Percentiles rank a stretch among this genome's conserved stretches.
Conservation (phyloP, 352 stramenopile species). For the Pythium oligandrum region DNA sequence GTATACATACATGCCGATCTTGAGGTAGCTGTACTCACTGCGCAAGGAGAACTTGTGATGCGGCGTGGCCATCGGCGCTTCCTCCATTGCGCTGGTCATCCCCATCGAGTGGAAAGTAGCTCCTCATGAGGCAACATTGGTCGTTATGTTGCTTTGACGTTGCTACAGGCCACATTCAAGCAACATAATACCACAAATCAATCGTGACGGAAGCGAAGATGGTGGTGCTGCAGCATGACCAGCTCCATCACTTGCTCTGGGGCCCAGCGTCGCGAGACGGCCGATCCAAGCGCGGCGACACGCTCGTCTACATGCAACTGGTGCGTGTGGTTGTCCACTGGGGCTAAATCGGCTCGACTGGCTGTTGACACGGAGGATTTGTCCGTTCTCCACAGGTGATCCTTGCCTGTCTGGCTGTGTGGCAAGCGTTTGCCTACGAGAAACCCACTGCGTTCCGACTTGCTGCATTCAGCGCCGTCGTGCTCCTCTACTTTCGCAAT, state of each 20-base stretch:
- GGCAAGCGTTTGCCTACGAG: constrained; percentile 42
- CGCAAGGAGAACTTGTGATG: constrained; percentile 78
- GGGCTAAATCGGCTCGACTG: too few relatives aligned
- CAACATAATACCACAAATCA: constrained; percentile 3
- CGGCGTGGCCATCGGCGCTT: constrained; percentile 4
- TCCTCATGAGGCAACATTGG: too few relatives aligned
- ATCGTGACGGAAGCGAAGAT: constrained; percentile 18
- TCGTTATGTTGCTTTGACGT: too few relatives aligned
- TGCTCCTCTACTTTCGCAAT: constrained; percentile 65
- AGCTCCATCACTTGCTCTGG: constrained; percentile 59
- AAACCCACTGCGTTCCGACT: constrained; percentile 48
- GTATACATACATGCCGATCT: constrained; percentile 56
- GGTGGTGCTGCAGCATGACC: constrained; percentile 62
- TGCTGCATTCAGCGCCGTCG: constrained; percentile 16
- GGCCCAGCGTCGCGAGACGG: constrained; percentile 32
- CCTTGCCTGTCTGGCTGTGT: constrained; percentile 22
- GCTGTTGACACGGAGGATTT: constrained; percentile 2
- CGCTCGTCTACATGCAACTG: constrained; percentile 42
- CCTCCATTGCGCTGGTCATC: constrained; percentile 1
- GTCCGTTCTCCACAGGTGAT: constrained; percentile 21
- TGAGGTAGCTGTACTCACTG: constrained; percentile 44
- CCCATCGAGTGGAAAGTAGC: too few relatives aligned
- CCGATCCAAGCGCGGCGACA: constrained; percentile 36
- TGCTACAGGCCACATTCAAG: neutral
- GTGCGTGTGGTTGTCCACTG: constrained; percentile 11